phyloP scores from a whole-genome alignment of 2,329 filamentous ascomycete species.

The Alternaria gansuensis region DNA sequence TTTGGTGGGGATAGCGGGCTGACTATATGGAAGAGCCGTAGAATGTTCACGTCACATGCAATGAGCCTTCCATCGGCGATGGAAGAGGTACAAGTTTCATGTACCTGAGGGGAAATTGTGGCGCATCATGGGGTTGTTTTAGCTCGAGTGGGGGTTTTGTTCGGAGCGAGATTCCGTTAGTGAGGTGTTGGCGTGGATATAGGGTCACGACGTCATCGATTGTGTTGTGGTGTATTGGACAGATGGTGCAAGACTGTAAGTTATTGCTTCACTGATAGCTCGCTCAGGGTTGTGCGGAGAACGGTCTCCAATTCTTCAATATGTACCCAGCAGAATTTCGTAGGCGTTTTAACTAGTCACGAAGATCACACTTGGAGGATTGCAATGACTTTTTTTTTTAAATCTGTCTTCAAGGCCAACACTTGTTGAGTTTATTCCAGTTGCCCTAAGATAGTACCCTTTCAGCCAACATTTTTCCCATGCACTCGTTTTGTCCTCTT shows the following conservation, averaged over 20 bases:
- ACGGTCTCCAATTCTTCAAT: too few relatives aligned
- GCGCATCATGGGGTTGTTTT: conserved; percentile 1
- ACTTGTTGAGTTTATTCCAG: too few relatives aligned
- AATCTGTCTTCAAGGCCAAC: too few relatives aligned
- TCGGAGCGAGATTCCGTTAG: conserved; percentile 4
- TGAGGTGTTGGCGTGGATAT: not conserved
- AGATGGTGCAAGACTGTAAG: not conserved
- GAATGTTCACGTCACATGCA: not conserved
- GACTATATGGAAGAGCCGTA: not conserved
- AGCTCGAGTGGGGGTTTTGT: not conserved
- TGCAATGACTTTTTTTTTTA: too few relatives aligned
- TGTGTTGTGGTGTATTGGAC: not conserved
- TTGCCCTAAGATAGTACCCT: too few relatives aligned
- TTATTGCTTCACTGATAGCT: not conserved
- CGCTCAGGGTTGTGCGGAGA: not conserved
- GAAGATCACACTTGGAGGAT: too few relatives aligned
- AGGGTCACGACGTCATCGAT: conserved; percentile 2
- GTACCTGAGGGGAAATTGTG: conserved; percentile 4
- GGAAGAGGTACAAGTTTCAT: not conserved
- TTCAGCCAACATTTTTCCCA: too few relatives aligned
- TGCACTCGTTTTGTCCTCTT: too few relatives aligned
- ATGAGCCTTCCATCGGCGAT: conserved; percentile 5
- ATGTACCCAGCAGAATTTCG: too few relatives aligned
- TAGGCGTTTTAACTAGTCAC: too few relatives aligned
- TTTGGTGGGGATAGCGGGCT: not conserved